Conservation (phyloP, 2,329 filamentous ascomycete species). For the Fusarium sp. region DNA sequence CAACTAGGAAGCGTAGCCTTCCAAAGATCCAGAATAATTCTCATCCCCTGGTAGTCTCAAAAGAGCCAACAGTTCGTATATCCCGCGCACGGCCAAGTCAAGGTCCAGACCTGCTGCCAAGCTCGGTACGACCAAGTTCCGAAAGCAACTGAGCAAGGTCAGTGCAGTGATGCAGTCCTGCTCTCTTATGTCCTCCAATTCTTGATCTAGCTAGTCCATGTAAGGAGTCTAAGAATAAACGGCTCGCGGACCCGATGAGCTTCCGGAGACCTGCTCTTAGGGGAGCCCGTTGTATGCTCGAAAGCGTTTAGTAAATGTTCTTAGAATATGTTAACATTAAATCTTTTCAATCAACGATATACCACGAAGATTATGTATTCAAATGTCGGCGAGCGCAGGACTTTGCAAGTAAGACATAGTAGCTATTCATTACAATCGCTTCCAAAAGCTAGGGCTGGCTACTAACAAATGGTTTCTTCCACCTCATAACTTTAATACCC, state of each 20-base stretch:
- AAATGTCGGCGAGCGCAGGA: too few species aligned
- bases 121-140: rapidly evolving
- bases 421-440: too few species aligned
- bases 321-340: too few species aligned
- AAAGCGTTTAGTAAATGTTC: too few species aligned
- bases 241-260: not conserved
- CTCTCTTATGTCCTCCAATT: not conserved
- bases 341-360: too few species aligned
- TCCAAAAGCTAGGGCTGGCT: too few species aligned
- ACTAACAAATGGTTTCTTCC: too few species aligned
- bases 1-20: not conserved
- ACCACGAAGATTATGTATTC: too few species aligned
- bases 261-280: not conserved
- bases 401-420: too few species aligned
- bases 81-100: not conserved
- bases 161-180: not conserved
- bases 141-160: rapidly evolving
- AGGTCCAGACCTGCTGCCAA: rapidly evolving
- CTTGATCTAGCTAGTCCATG: rapidly evolving
- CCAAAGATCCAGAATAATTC: rapidly evolving
- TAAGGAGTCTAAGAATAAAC: not conserved
- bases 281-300: rapidly evolving
- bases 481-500: too few species aligned
- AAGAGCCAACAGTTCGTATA: not conserved
- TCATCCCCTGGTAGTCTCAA: rapidly evolving